Percentiles rank a stretch among this genome's conserved stretches.
These are phyloP conservation scores for Epichloe brachyelytri DNA, from an alignment of 2,329 filamentous ascomycete species.

Conservation along the genomic window DNA sequence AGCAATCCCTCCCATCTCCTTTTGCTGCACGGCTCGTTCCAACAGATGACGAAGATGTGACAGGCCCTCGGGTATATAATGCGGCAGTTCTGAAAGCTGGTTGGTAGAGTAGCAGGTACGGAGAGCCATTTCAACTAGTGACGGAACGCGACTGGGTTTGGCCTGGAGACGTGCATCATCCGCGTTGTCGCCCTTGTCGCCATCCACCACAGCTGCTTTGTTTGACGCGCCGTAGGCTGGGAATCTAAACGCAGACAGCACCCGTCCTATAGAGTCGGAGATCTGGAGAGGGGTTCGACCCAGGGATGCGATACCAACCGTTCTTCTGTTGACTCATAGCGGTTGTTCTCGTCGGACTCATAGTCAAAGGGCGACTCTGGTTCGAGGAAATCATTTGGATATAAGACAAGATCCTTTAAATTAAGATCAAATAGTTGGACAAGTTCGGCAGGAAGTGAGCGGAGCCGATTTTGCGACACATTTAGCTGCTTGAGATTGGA, in stretches of 20 bases:
- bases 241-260: constrained; percentile 19
- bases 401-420: constrained; percentile 39
- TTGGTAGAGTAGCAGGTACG: constrained; percentile 31
- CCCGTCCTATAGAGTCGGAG: constrained; percentile 16
- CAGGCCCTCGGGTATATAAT: constrained; percentile 29
- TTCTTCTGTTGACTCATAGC: constrained; percentile 1
- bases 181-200: constrained; percentile 2
- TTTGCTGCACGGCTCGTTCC: constrained; percentile 25
- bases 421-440: constrained; percentile 39
- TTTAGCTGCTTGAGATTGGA: constrained; percentile 49
- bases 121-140: constrained; percentile 38
- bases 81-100: constrained; percentile 28
- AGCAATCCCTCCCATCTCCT: constrained; percentile 32
- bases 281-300: constrained; percentile 21
- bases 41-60: constrained; percentile 28
- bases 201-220: constrained; percentile 12
- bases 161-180: background rate
- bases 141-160: constrained; percentile 27
- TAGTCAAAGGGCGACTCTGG: constrained; percentile 14
- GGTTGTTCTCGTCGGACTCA: background rate
- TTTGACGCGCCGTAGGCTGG: constrained; percentile 10
- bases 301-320: constrained; percentile 14
- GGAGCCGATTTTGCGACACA: constrained; percentile 49
- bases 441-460: constrained; percentile 49
- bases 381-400: constrained; percentile 50